phyloP scores from a whole-genome alignment of 2,329 filamentous ascomycete genomes.

The Calycina herbarum region DNA sequence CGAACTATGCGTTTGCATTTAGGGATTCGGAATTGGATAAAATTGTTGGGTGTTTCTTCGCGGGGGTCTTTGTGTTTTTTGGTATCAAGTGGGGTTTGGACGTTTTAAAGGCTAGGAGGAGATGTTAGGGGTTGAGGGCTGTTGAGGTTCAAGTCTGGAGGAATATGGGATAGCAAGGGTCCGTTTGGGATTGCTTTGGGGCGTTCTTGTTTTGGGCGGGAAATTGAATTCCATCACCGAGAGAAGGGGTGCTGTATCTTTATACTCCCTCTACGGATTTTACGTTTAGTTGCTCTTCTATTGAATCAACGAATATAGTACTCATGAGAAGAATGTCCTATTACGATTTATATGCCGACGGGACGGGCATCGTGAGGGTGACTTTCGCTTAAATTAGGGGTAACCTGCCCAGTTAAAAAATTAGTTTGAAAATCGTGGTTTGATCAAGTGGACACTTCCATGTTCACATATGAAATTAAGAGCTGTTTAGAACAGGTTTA shows the following conservation, averaged over 20 bases:
- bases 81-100: background rate
- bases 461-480: too few species aligned
- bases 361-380: background rate
- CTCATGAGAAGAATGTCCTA: too few species aligned
- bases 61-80: background rate
- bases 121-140: background rate
- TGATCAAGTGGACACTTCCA: too few species aligned
- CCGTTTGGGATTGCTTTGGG: background rate
- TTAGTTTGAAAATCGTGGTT: too few species aligned
- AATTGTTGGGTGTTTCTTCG: background rate
- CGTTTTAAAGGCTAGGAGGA: background rate
- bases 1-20: background rate
- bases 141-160: background rate
- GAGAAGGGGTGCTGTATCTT: too few species aligned
- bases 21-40: background rate
- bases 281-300: too few species aligned
- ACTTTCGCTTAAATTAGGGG: background rate
- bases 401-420: background rate
- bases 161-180: background rate
- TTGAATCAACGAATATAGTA: too few species aligned
- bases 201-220: too few species aligned
- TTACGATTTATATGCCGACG: too few species aligned
- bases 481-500: too few species aligned
- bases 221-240: too few species aligned
- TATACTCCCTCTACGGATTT: too few species aligned